A percentile compares a stretch with the other conserved stretches of the same genome.
These are phyloP conservation scores for Aspergillus jensenii DNA, from an alignment of 2,329 filamentous ascomycete genomes.

Conservation along the genomic window DNA sequence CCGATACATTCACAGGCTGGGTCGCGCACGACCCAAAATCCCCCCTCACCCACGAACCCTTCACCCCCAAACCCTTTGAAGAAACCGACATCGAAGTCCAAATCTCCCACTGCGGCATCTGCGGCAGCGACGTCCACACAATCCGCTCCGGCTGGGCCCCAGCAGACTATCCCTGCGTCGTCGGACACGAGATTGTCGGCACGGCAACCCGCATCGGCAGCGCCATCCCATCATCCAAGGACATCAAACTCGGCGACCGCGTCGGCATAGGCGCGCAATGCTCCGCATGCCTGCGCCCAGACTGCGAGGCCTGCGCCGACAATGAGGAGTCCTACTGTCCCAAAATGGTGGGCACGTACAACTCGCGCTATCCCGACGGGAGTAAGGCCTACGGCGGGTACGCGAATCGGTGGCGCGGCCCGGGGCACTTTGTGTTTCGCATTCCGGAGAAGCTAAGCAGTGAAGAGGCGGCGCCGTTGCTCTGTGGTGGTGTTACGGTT, in stretches of 20 bases:
- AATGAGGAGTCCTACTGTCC: slow-evolving; percentile 43
- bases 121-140: slow-evolving; percentile 62
- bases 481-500: slow-evolving; percentile 75
- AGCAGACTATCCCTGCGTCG: slow-evolving; percentile 49
- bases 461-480: slow-evolving; percentile 64
- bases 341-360: slow-evolving; percentile 39
- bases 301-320: slow-evolving; percentile 43
- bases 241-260: slow-evolving; percentile 61
- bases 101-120: slow-evolving; percentile 66
- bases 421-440: slow-evolving; percentile 59
- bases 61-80: slow-evolving; percentile 46
- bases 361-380: slow-evolving; percentile 34
- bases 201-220: slow-evolving; percentile 56
- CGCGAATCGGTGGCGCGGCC: slow-evolving; percentile 55
- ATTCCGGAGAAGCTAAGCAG: slow-evolving; percentile 53
- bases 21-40: slow-evolving; percentile 36
- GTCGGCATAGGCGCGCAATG: slow-evolving; percentile 64
- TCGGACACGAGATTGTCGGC: slow-evolving; percentile 67
- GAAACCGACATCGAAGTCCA: slow-evolving; percentile 67
- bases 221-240: slow-evolving; percentile 29
- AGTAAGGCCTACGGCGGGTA: slow-evolving; percentile 55
- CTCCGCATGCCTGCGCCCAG: slow-evolving; percentile 50
- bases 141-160: slow-evolving; percentile 53
- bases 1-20: slow-evolving; percentile 42
- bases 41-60: slow-evolving; percentile 34